These are phyloP conservation scores for Durio zibethinus DNA, from an alignment of 345 rosid species.

Conservation along the genomic window DNA sequence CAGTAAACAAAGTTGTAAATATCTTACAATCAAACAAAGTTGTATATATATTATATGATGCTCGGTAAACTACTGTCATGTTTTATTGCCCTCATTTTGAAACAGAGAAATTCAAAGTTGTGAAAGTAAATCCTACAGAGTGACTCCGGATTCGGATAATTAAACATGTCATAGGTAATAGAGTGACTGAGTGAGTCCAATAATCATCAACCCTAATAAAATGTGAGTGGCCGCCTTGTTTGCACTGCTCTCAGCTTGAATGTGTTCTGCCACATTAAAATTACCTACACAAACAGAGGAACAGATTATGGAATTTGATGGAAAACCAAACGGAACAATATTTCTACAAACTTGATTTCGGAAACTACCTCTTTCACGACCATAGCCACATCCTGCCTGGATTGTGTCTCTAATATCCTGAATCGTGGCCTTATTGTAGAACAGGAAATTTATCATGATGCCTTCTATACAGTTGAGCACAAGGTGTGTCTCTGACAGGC, in stretches of 20 bases:
- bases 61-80: background rate
- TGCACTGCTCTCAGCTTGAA: conserved; percentile 43
- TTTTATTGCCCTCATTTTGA: background rate
- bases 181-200: conserved; percentile 18
- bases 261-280: conserved; percentile 64
- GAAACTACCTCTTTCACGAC: conserved; percentile 58
- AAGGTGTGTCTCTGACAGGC: conserved; percentile 67
- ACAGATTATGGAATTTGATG: background rate
- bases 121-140: background rate
- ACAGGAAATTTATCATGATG: conserved; percentile 51
- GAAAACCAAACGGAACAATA: conserved; percentile 10
- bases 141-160: background rate
- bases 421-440: conserved; percentile 73
- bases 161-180: conserved; percentile 24
- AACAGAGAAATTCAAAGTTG: background rate
- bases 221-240: conserved; percentile 22
- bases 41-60: background rate
- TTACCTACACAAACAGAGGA: conserved; percentile 39
- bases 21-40: too few relatives aligned
- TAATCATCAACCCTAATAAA: conserved; percentile 33
- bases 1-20: background rate
- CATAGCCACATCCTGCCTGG: conserved; percentile 70
- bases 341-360: conserved; percentile 2
- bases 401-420: conserved; percentile 53
- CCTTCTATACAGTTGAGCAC: conserved; percentile 64